Evolutionary conservation across 2,329 filamentous ascomycete species (phyloP), one percentile per base, ranked within the genome.

Genomic region (Geosmithia flava): DNA sequence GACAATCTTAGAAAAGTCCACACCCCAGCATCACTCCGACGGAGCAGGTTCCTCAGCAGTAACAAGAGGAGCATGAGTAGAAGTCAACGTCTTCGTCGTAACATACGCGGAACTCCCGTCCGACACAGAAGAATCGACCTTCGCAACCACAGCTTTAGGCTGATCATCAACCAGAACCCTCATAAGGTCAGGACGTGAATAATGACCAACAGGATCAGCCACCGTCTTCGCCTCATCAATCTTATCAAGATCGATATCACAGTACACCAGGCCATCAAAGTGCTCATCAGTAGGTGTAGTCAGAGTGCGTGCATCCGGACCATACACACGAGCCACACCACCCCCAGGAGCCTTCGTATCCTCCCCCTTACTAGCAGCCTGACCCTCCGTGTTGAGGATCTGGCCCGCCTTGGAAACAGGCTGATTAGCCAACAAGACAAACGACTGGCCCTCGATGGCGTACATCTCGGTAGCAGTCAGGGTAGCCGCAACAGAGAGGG

Each of bases 401-500:
- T 57, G 53, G 1, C 69, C 75, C 15, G 63, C 56, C 7, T 70
- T 53, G 0, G 63, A 66, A 46, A 76, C 62, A 2, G 58, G 53
- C 1, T 52, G 49, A 1, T 56, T 59, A 27, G 52, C 50, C 19
- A 57, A 55, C 2, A 80, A 65, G 1, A 81, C 77, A 50, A 73
- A 81, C 0, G 71, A 59, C 8, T 66, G 64, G 2, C 72, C 69
- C 55, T 82, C 78, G 8, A 81, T 70, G 1, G 78, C 76, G 53
- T 80, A 79, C 0, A 70, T 67, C 51, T 72, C 72, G 0, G 74
- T 71, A 1, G 78, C 61, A 43, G 55, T 66, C 29, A 65, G 65
- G 49, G 65, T 68, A 4, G 66, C 65, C 27, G 60, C 57, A 7
- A 56, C 55, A 16, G 56, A 57, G 56, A 63, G 62, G 44, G 56